phyloP scores from a whole-genome alignment of 495 filamentous ascomycete genomes.

The Darksidea phi region DNA sequence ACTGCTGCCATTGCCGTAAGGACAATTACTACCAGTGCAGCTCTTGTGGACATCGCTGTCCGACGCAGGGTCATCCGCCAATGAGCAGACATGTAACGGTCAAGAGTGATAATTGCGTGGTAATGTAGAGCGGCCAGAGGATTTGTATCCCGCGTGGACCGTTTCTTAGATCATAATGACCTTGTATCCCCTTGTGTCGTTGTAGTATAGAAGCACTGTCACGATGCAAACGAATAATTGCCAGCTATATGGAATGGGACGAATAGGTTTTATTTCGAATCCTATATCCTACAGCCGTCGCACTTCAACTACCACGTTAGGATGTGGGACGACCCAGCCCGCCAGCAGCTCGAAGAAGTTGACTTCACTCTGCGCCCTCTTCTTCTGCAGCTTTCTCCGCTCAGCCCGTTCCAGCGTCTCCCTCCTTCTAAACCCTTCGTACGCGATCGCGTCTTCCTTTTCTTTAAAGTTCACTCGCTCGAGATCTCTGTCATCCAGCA shows the following conservation, averaged over 20 bases:
- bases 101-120: background rate
- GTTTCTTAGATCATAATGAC: conserved; percentile 1
- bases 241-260: background rate
- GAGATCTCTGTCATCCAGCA: background rate
- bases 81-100: background rate
- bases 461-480: background rate
- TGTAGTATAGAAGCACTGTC: background rate
- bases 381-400: background rate
- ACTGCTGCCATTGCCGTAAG: background rate
- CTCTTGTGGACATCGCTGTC: background rate
- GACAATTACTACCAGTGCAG: background rate
- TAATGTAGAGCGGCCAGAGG: background rate
- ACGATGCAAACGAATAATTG: background rate
- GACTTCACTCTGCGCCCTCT: background rate
- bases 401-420: background rate
- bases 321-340: background rate
- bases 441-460: background rate
- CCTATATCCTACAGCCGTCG: background rate
- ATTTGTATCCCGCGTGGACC: background rate
- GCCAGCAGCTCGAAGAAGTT: background rate
- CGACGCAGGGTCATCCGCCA: background rate
- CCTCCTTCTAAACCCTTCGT: background rate
- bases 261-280: background rate
- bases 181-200: background rate
- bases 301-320: background rate